Evolutionary conservation across 495 filamentous ascomycete species (phyloP).

Genomic region (Neurospora hispaniola): DNA sequence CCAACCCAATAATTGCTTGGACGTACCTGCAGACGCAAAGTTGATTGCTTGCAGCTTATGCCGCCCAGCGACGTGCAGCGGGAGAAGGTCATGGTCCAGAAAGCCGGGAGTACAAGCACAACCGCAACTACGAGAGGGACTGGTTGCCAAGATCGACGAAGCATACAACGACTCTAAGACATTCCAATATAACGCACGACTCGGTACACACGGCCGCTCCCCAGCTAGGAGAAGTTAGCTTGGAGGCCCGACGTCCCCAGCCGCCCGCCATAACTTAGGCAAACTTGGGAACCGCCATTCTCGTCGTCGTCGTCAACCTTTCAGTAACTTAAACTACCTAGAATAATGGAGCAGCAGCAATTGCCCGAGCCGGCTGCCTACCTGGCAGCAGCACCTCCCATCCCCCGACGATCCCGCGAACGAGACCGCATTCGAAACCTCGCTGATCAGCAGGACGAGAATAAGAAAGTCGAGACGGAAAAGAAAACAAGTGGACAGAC

Average conservation of each 20-base stretch:
- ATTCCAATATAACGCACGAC: not conserved
- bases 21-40: not conserved
- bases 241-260: not conserved
- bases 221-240: not conserved
- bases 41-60: not conserved
- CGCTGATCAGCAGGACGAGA: not conserved
- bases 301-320: not conserved
- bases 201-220: not conserved
- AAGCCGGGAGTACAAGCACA: not conserved
- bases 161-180: not conserved
- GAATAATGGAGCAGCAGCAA: conserved; percentile 9
- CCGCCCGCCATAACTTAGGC: not conserved
- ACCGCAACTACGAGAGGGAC: not conserved
- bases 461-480: not conserved
- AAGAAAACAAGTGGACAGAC: not conserved
- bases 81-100: not conserved
- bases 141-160: not conserved
- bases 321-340: not conserved
- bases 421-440: conserved; percentile 15
- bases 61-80: not conserved
- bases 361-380: conserved; percentile 13
- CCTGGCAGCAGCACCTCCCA: conserved; percentile 16
- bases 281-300: not conserved
- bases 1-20: not conserved
- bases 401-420: conserved; percentile 23